Percentiles rank a stretch among this genome's conserved stretches.
Conservation (phyloP, 2,329 filamentous ascomycete genomes). For the Pseudogymnoascus sp. region DNA sequence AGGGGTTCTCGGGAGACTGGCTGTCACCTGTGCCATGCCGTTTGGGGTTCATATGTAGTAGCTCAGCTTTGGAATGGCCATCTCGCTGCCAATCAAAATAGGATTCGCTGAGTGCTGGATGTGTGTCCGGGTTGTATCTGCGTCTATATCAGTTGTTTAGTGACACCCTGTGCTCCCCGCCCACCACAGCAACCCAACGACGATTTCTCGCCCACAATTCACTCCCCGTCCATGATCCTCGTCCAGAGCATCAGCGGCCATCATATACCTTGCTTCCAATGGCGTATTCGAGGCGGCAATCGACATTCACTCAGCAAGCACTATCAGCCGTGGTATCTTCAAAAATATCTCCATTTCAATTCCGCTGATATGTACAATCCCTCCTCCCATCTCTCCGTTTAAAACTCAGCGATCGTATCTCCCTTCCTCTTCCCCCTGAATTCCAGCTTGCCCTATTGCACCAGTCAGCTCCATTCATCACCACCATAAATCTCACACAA, state of each 20-base stretch:
- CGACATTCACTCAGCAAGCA: background rate
- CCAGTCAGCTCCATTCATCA: slow-evolving; percentile 15
- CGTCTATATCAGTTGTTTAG: no score
- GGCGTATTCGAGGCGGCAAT: background rate
- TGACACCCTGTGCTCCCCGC: no score
- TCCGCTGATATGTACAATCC: slow-evolving; percentile 37
- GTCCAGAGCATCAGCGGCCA: background rate
- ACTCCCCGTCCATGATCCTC: no score
- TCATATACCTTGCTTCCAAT: background rate
- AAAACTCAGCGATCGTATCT: slow-evolving; percentile 78
- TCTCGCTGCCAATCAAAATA: no score
- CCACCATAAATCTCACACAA: background rate
- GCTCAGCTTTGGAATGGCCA: no score
- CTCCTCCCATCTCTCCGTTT: slow-evolving; percentile 20
- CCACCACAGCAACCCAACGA: no score
- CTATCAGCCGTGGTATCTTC: background rate
- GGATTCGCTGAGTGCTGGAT: no score
- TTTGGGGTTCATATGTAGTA: no score
- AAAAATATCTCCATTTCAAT: background rate
- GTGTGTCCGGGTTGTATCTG: no score
- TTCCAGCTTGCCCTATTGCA: slow-evolving; percentile 70
- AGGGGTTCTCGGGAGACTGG: no score
- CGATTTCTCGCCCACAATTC: no score
- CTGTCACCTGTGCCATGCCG: no score
- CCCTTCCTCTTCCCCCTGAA: slow-evolving; percentile 82